These are phyloP conservation scores for Bacterosira constricta DNA, from an alignment of 108 stramenopile species.

Conservation along the genomic window DNA sequence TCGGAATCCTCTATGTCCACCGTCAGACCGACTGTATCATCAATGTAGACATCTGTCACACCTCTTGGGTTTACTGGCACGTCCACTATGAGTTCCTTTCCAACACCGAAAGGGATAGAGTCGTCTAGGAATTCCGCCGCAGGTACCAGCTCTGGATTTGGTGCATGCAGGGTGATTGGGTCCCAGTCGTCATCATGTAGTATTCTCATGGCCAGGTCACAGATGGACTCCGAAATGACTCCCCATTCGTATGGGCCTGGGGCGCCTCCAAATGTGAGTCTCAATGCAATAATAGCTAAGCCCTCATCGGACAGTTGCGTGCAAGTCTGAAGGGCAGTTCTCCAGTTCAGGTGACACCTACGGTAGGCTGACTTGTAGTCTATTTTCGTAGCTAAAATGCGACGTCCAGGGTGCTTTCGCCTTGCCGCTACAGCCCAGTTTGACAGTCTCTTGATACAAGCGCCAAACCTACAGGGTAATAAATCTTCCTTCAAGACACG, in stretches of 20 bases:
- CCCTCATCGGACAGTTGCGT: constrained; percentile 9
- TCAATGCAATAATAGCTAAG: neutral
- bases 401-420: neutral
- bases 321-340: constrained; percentile 7
- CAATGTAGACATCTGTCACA: constrained; percentile 25
- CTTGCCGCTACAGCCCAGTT: constrained; percentile 10
- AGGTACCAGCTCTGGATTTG: neutral
- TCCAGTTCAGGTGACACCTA: neutral
- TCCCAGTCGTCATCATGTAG: constrained; percentile 17
- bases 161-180: neutral
- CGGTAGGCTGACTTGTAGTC: constrained; percentile 23
- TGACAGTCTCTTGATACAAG: neutral
- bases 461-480: neutral
- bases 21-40: constrained; percentile 18
- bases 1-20: constrained; percentile 11
- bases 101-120: constrained; percentile 2
- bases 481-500: neutral
- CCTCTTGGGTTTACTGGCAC: constrained; percentile 16
- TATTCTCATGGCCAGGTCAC: constrained; percentile 15
- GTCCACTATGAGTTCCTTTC: constrained; percentile 15
- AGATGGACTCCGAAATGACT: constrained; percentile 17
- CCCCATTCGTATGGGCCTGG: constrained; percentile 28
- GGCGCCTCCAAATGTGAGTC: constrained; percentile 26
- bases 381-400: neutral
- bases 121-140: neutral